Evolutionary conservation across 2,329 filamentous ascomycete genomes (phyloP).

Genomic region (Ophiostoma australiae): DNA sequence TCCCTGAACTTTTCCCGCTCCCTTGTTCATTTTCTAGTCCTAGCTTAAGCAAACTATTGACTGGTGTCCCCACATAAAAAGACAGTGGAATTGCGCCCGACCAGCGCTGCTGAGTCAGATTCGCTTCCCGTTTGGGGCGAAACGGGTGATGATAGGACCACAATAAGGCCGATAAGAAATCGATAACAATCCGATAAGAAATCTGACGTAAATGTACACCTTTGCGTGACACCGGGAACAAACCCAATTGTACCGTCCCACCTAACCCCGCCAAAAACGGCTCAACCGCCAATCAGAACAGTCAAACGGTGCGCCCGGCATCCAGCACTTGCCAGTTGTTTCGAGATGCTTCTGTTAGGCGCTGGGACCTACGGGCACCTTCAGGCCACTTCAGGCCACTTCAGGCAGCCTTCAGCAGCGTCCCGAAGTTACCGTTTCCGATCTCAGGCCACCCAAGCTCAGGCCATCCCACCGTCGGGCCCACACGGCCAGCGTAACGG

Average conservation of each 20-base stretch:
- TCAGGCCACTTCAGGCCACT: not conserved
- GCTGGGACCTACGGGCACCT: not conserved
- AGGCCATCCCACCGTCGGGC: slow-evolving; percentile 14
- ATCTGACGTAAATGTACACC: slow-evolving; percentile 1
- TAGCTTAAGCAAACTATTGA: not conserved
- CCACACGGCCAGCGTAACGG: slow-evolving; percentile 5
- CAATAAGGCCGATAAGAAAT: not conserved
- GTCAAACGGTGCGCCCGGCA: not conserved
- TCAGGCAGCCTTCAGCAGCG: slow-evolving; percentile 10
- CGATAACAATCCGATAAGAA: not conserved
- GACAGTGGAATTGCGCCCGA: not conserved
- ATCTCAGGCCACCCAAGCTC: not conserved
- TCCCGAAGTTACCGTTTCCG: not conserved
- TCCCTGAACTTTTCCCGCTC: not conserved
- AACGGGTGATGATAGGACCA: not conserved
- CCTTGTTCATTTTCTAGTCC: not conserved
- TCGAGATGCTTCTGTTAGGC: slow-evolving; percentile 26
- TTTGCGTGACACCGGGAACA: not conserved
- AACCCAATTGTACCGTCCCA: not conserved
- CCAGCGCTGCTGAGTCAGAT: slow-evolving; percentile 3
- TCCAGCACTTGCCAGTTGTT: slow-evolving; percentile 18
- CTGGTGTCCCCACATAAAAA: not conserved
- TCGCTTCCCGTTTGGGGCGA: not conserved
- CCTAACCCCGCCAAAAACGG: slow-evolving; percentile 13
- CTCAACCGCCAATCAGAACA: not conserved